Base-by-base conservation (phyloP, 805 yeast species). In the Ogataea corticis region DNA sequence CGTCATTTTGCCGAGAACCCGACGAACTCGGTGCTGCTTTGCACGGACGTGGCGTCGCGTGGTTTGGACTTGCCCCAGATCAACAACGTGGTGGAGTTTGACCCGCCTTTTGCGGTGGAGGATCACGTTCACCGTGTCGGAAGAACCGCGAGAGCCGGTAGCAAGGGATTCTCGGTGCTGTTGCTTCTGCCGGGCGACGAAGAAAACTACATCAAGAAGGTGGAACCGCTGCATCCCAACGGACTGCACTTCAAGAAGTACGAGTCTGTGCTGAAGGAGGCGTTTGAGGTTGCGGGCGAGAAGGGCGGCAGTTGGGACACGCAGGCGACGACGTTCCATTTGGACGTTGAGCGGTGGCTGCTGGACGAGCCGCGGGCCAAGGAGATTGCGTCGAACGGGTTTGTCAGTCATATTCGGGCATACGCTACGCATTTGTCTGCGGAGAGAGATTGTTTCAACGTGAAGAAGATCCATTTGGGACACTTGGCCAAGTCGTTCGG, bases 21-120 rank as follows among this genome's bases (percentile, higher is more conserved):
- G 35, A 70, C 63, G 1, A 70, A 69, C 32, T 71, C 74, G 2
- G 74, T 94, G 16, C 72, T 94, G 58, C 79, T 94, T 56, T 92
- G 98, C 73, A 94, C 99, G 0, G 99, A 94, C 75, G 98, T 94
- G 50, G 99, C 97, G 0, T 83, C 98, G 28, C 82, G 99, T 69
- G 99, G 99, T 51, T 74, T 94, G 51, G 99, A 94, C 72, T 70
- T 94, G 45, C 96, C 97, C 2, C 76, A 80, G 41, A 88, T 94
- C 47, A 79, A 94, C 36, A 80, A 84, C 38, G 96, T 94, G 27
- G 74, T 94, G 15, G 99, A 94, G 65, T 85, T 83, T 57, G 99
- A 94, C 62, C 97, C 99, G 2, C 97, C 99, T 4, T 91, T 92
- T 60, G 78, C 94, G 1, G 74, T 89, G 4, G 97, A 90, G 51